phyloP scores from a whole-genome alignment of 1,284 basidiomycete species.

The Hortiboletus rubellus region DNA sequence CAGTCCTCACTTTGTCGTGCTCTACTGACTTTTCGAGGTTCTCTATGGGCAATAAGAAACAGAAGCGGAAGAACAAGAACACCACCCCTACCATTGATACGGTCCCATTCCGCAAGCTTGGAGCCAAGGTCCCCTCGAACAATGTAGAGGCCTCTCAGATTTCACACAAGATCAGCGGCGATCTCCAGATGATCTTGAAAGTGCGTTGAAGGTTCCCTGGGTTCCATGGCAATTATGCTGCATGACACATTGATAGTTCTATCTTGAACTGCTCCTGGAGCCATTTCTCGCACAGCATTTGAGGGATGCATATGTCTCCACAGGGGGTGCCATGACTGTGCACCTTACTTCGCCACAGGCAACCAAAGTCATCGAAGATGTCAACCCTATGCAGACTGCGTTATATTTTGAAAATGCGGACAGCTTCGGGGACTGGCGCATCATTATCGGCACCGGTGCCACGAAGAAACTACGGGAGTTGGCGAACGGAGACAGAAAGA shows the following conservation, averaged over 20 bases:
- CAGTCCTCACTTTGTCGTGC: conserved; percentile 17
- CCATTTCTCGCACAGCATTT: not conserved
- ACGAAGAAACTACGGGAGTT: conserved; percentile 44
- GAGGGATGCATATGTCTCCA: conserved; percentile 15
- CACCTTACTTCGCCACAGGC: not conserved
- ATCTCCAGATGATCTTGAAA: conserved; percentile 32
- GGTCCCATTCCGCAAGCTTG: conserved; percentile 30
- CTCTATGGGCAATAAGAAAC: conserved; percentile 18
- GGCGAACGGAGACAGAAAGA: conserved; percentile 41
- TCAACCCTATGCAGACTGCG: conserved; percentile 43
- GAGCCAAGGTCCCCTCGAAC: conserved; percentile 28
- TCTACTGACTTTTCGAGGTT: conserved; percentile 15
- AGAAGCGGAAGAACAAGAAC: conserved; percentile 17
- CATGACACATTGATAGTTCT: conserved; percentile 22
- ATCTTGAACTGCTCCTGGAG: conserved; percentile 20
- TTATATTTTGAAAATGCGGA: conserved; percentile 52
- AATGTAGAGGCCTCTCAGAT: conserved; percentile 22
- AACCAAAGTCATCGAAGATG: not conserved
- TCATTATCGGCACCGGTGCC: conserved; percentile 48
- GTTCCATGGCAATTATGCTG: not conserved
- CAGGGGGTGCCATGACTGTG: not conserved
- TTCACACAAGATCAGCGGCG: conserved; percentile 18
- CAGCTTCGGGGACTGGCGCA: conserved; percentile 55
- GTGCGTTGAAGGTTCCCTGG: conserved; percentile 19
- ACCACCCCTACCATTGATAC: conserved; percentile 19